Evolutionary conservation across 176 grass and related monocot genomes (phyloP), one percentile per base, ranked within the genome.

Genomic region (Ananas comosus): DNA sequence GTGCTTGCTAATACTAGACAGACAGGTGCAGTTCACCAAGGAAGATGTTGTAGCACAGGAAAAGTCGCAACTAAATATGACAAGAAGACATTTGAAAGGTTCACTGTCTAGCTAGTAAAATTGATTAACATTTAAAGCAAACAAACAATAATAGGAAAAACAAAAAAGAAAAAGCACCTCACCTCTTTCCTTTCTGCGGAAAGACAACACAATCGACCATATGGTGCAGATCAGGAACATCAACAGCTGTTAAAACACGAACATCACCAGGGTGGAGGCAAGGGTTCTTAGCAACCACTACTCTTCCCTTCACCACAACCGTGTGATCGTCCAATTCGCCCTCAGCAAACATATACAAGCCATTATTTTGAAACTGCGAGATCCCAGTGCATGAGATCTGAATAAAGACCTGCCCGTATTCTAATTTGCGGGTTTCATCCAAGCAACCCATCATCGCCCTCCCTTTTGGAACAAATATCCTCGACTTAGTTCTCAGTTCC

Each of bases 161-260:
- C 9, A 80, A 54, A 75, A 1, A 1, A 64, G 21, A 50, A 13
- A 53, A 70, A 72, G n/a, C 67, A 4, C 65, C 78, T 84, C 72
- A 83, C 89, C 93, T 96, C 50, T 29, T 24, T 52, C 93, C 93
- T 64, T 87, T 81, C 64, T 96, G 93, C 19, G 93, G 93, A 84
- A 96, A 96, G 76, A 96, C 93, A 48, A 96, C 77, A 74, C 93
- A 96, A 69, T 96, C 82, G 81, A 89, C 75, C 86, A 96, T 79
- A 76, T 96, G 93, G 42, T 65, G 79, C 74, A 96, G 70, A 69
- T 21, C 12, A 76, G 83, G 93, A 76, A 85, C 23, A 83, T 90
- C 71, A 22, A 96, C 81, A 80, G 93, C 93, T 47, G 71, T 72
- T 63, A 96, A 80, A 80, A 96, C 33, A 10, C 73, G 84, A 29